Conservation (phyloP, 2,329 filamentous ascomycete species). For the Colletotrichum echinochloae region DNA sequence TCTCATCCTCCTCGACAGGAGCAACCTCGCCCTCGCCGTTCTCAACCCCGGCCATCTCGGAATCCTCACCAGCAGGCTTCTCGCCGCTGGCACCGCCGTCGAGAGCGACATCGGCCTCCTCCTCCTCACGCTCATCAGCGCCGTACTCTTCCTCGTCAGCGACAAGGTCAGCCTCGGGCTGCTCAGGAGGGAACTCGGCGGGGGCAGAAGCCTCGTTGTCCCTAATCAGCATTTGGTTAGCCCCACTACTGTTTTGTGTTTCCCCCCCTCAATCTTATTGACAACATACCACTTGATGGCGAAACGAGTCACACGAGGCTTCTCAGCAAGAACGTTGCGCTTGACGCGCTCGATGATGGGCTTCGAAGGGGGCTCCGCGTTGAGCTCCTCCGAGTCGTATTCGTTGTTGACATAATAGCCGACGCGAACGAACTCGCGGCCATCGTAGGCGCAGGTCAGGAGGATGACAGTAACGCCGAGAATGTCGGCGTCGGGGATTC, state of each 20-base stretch:
- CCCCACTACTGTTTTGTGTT: neutral
- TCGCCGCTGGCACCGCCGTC: constrained; percentile 59
- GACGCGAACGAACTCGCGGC: constrained; percentile 95
- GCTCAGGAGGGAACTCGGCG: constrained; percentile 95
- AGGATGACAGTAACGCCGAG: constrained; percentile 97
- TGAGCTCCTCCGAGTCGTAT: constrained; percentile 92
- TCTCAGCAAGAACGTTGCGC: constrained; percentile 94
- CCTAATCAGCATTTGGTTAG: constrained; percentile 62
- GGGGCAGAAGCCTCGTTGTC: constrained; percentile 98
- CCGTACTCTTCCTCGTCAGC: constrained; percentile 92
- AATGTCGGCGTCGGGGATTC: constrained; percentile 95
- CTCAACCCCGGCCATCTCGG: constrained; percentile 81
- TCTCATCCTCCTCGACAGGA: constrained; percentile 73
- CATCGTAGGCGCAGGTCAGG: constrained; percentile 95
- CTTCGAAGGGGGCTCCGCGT: constrained; percentile 89
- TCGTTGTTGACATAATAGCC: constrained; percentile 99
- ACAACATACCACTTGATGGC: constrained; percentile 93
- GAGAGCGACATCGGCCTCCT: constrained; percentile 65
- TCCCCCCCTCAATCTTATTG: neutral
- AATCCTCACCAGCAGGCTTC: constrained; percentile 69
- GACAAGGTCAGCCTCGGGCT: constrained; percentile 90
- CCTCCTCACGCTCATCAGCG: constrained; percentile 85
- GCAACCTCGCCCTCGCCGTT: constrained; percentile 56
- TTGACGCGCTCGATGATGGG: constrained; percentile 92
- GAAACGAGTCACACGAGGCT: constrained; percentile 96